These are phyloP conservation scores for Cicer judaicum DNA, from an alignment of 306 rosid genomes.

Conservation along the genomic window DNA sequence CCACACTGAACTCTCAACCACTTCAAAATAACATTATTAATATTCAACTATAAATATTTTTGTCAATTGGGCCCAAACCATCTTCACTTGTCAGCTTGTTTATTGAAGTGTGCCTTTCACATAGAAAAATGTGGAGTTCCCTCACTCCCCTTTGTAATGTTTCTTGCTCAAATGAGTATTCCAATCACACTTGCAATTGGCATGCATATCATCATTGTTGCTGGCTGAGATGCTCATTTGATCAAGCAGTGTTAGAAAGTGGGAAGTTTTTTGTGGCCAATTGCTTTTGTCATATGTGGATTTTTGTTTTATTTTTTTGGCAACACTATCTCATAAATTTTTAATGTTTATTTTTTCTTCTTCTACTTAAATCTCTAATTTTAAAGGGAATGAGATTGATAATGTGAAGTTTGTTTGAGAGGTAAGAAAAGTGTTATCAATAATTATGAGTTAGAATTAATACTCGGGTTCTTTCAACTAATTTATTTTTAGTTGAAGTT, in stretches of 20 bases:
- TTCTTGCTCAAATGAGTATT: slow-evolving; percentile 99
- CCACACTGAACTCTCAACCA: background rate
- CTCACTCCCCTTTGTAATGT: slow-evolving; percentile 51
- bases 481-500: no score
- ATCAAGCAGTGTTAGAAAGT: slow-evolving; percentile 64
- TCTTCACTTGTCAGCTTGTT: background rate
- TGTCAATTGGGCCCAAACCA: background rate
- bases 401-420: no score
- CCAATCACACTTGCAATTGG: slow-evolving; percentile 53
- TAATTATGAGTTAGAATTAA: no score
- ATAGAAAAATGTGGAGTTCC: no score
- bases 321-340: no score
- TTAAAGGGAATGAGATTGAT: no score
- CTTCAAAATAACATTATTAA: slow-evolving; percentile 5
- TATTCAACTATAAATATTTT: background rate
- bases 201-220: background rate
- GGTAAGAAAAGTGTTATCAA: no score
- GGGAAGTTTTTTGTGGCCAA: slow-evolving; percentile 27
- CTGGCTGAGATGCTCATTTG: slow-evolving; percentile 74
- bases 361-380: no score
- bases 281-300: background rate
- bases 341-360: no score
- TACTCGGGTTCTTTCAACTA: no score
- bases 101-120: background rate
- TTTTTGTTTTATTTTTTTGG: no score